Percentiles rank a stretch among this genome's conserved stretches.
phyloP scores from a whole-genome alignment of 345 rosid species.

The Eucalyptus erythrocorys region DNA sequence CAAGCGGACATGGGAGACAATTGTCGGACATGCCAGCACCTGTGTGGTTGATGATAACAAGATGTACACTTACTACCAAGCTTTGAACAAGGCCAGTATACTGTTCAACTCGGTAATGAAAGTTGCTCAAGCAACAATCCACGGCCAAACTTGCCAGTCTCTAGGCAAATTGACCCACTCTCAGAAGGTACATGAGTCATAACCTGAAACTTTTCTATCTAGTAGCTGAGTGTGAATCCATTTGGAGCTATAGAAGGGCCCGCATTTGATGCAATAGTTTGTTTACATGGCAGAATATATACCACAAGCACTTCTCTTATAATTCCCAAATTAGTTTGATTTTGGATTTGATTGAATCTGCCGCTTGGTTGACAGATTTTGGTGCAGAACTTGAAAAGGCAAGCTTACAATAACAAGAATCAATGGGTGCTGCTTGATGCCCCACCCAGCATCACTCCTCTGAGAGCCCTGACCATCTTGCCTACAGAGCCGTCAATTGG shows the following conservation, averaged over 20 bases:
- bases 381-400: slow-evolving; percentile 29
- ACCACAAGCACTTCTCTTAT: background rate
- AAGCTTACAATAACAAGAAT: slow-evolving; percentile 28
- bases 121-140: slow-evolving; percentile 25
- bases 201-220: background rate
- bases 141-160: slow-evolving; percentile 3
- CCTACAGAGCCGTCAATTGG: slow-evolving; percentile 4
- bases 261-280: background rate
- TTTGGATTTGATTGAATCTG: background rate
- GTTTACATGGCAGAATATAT: background rate
- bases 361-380: slow-evolving; percentile 10
- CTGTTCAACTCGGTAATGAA: slow-evolving; percentile 41
- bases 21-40: slow-evolving; percentile 41
- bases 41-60: slow-evolving; percentile 47
- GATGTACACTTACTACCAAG: slow-evolving; percentile 18
- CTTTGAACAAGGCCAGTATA: slow-evolving; percentile 12
- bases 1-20: slow-evolving; percentile 39
- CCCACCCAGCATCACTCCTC: slow-evolving; percentile 1
- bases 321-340: background rate
- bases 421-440: slow-evolving; percentile 3
- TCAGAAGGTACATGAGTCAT: slow-evolving; percentile 20
- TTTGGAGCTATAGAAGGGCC: background rate
- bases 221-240: background rate
- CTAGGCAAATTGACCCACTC: slow-evolving; percentile 11
- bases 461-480: slow-evolving; percentile 12